Base-by-base conservation (phyloP, 805 yeast genomes). In the Yamadazyma insecticola region DNA sequence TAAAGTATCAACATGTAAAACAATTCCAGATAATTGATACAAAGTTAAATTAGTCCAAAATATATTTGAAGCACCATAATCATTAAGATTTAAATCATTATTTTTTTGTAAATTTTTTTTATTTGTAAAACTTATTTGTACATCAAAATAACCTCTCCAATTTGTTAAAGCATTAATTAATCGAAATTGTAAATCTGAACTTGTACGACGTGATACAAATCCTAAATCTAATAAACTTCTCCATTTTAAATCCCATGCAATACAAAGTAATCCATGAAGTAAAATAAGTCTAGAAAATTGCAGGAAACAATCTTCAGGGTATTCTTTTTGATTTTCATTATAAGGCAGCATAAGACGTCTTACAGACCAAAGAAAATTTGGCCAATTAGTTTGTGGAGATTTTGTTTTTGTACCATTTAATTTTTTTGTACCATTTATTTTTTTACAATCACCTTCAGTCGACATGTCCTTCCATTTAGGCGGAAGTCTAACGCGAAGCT, bases 71-170 rank as follows among this genome's bases (percentile, higher is more conserved):
- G 51, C 47, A n/a, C 54, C 61, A 34, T 60, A 60, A 24, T 45
- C 44, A 39, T 59, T 60, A 16, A 57, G 17, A 35, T 22, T 17
- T 13, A n/a, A 22, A 22, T 19, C 16, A 11, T 20, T 13, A 16
- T 16, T 28, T n/a, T 6, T 11, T 6, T 9, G 7, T n/a, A n/a
- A n/a, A 9, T 26, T 24, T 2, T 24, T 24, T 3, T 40, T 43
- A 32, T 50, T 52, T 2, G 48, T 41, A 13, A 40, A 30, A 7
- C 43, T 37, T 16, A 59, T 55, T 32, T 62, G 69, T 13, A 41
- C 38, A 33, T 63, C 65, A 37, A 59, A 59, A 37, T 60, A 57
- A 8, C 49, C 52, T 31, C 54, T 47, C 69, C 70, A 63, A 27
- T 50, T 50, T 26, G 43, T 40, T 23, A 59, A 50, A 2, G 63